Percentiles rank a stretch among this genome's conserved stretches.
phyloP scores from a whole-genome alignment of 352 stramenopile species.

The Pythium vanterpoolii region DNA sequence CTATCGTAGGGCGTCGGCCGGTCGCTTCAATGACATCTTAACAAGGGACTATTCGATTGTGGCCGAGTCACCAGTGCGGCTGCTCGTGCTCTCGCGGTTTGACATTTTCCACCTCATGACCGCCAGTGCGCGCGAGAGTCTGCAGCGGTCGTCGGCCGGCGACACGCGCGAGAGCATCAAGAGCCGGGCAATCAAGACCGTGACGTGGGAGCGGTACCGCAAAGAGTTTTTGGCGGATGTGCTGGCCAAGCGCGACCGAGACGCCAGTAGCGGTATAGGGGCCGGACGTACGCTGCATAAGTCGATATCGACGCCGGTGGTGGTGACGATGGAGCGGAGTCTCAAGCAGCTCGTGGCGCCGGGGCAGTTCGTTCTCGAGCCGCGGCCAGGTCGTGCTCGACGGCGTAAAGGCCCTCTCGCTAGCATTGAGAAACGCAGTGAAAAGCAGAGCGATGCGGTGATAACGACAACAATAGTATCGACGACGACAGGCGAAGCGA shows the following conservation, averaged over 20 bases:
- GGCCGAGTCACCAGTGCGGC: constrained; percentile 68
- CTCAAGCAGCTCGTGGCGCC: constrained; percentile 22
- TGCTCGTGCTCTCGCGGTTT: constrained; percentile 80
- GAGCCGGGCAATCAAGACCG: constrained; percentile 67
- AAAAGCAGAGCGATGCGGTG: not conserved
- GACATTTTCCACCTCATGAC: constrained; percentile 85
- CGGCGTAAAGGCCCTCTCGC: not conserved
- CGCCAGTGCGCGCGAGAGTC: constrained; percentile 53
- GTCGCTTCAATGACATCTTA: constrained; percentile 80
- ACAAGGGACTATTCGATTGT: constrained; percentile 74
- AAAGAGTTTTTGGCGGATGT: constrained; percentile 53
- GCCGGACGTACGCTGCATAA: constrained; percentile 22
- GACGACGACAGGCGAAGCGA: not conserved
- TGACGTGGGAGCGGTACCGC: constrained; percentile 78
- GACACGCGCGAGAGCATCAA: constrained; percentile 64
- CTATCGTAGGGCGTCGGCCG: constrained; percentile 55
- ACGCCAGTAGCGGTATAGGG: constrained; percentile 8
- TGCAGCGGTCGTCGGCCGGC: constrained; percentile 58
- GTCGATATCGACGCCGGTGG: constrained; percentile 29
- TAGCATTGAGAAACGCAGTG: not conserved
- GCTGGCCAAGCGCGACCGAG: constrained; percentile 24
- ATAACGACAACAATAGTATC: not conserved
- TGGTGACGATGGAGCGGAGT: not conserved
- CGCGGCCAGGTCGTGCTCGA: constrained; percentile 1
- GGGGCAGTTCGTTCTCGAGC: constrained; percentile 11